These are phyloP conservation scores for Dactylellina cionopaga DNA, from an alignment of 2,329 filamentous ascomycete species.

Conservation along the genomic window DNA sequence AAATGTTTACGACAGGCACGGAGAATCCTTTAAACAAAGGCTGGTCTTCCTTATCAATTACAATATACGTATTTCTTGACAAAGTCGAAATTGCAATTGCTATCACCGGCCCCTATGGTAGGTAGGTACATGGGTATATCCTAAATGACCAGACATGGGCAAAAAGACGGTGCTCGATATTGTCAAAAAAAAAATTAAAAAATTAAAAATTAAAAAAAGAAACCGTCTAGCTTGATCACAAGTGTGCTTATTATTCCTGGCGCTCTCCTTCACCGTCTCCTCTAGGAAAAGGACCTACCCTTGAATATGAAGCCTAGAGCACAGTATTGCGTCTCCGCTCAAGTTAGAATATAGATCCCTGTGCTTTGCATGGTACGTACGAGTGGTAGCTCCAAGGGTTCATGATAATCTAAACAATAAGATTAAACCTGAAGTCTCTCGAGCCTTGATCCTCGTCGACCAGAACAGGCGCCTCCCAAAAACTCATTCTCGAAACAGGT, in stretches of 20 bases:
- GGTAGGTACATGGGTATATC: not conserved
- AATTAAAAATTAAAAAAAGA: no score
- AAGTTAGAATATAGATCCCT: conserved; percentile 39
- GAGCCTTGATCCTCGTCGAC: conserved; percentile 52
- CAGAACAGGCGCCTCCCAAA: conserved; percentile 21
- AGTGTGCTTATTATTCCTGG: no score
- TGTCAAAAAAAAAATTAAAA: not conserved
- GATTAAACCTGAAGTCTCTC: conserved; percentile 34
- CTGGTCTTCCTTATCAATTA: no score
- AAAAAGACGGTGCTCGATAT: not conserved
- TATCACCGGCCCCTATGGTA: not conserved
- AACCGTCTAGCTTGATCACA: no score
- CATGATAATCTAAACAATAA: conserved; percentile 33
- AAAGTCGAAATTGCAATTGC: not conserved
- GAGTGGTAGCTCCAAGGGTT: conserved; percentile 20
- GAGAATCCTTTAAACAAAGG: no score
- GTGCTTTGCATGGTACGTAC: conserved; percentile 18
- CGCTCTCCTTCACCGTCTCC: no score
- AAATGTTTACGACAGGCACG: no score
- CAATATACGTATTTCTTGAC: not conserved
- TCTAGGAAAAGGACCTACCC: not conserved
- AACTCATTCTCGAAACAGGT: conserved; percentile 16
- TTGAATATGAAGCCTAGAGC: not conserved
- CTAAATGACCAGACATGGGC: not conserved
- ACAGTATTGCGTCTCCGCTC: not conserved